Conservation (phyloP, 2,329 filamentous ascomycete genomes). For the Stagonosporopsis tanaceti region DNA sequence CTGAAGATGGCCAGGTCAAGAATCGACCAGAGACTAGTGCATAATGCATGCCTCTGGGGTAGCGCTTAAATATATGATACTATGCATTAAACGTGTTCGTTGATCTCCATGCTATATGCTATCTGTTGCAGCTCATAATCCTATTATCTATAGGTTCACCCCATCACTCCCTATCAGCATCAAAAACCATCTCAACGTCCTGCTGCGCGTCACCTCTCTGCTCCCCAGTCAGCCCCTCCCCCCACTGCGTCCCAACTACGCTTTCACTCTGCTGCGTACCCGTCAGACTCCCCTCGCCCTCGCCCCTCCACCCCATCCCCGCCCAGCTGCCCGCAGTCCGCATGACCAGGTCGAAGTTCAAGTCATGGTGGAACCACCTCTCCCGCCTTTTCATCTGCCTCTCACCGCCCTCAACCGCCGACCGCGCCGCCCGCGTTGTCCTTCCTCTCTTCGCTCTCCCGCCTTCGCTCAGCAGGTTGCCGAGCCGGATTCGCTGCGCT, state of each 20-base stretch:
- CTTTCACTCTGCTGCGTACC: constrained; percentile 20
- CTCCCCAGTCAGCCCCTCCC: background rate
- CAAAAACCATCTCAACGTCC: background rate
- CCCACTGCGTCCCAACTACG: constrained; percentile 3
- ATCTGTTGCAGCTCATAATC: background rate
- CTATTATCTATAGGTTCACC: background rate
- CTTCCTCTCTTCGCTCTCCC: constrained; percentile 66
- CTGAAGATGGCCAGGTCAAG: too few species aligned
- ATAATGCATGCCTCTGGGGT: too few species aligned
- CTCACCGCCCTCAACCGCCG: constrained; percentile 77
- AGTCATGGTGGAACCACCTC: constrained; percentile 71
- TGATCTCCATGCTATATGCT: background rate
- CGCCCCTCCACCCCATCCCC: constrained; percentile 38
- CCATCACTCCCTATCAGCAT: background rate
- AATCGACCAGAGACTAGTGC: too few species aligned
- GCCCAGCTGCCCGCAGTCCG: constrained; percentile 63
- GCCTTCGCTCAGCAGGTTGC: constrained; percentile 68
- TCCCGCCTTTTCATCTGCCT: constrained; percentile 73
- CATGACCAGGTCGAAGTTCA: constrained; percentile 70
- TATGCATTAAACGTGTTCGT: background rate
- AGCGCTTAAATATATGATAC: background rate
- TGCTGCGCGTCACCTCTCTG: background rate
- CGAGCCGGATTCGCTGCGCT: constrained; percentile 69
- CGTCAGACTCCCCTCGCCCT: constrained; percentile 3
- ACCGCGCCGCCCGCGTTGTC: constrained; percentile 76